Evolutionary conservation across 2,329 filamentous ascomycete genomes (phyloP).

Genomic region (Penicillium sclerotigenum): DNA sequence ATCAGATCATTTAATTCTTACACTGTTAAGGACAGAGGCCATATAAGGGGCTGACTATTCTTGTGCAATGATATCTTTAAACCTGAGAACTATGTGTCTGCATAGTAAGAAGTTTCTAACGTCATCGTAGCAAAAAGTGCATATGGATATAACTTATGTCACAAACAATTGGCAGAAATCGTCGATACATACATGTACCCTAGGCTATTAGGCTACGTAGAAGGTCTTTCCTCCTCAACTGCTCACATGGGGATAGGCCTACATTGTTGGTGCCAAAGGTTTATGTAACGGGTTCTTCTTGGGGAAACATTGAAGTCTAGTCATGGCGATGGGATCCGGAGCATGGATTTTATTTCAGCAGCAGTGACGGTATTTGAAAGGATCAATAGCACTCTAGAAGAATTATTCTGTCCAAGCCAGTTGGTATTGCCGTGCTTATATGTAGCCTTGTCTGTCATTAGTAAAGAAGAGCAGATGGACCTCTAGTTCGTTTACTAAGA

Average conservation of each 20-base stretch:
- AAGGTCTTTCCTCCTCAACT: not conserved
- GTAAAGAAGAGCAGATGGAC: not conserved
- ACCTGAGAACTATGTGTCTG: no score
- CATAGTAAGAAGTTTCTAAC: not conserved
- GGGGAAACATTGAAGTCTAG: not conserved
- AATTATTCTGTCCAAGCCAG: not conserved
- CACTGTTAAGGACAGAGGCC: not conserved
- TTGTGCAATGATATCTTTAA: not conserved
- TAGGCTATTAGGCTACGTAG: not conserved
- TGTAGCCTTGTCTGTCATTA: not conserved
- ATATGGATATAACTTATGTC: no score
- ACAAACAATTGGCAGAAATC: not conserved
- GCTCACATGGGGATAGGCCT: not conserved
- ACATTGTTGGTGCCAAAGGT: not conserved
- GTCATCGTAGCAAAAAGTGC: not conserved
- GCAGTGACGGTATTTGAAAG: not conserved
- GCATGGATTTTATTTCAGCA: not conserved
- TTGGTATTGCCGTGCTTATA: not conserved
- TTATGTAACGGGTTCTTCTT: not conserved
- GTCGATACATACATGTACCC: not conserved
- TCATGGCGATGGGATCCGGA: not conserved
- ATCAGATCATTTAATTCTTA: not conserved
- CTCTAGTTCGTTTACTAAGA: not conserved
- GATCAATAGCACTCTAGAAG: not conserved
- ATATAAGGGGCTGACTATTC: not conserved